Conservation (phyloP, 108 stramenopile genomes). For the Skeletonema grethae region DNA sequence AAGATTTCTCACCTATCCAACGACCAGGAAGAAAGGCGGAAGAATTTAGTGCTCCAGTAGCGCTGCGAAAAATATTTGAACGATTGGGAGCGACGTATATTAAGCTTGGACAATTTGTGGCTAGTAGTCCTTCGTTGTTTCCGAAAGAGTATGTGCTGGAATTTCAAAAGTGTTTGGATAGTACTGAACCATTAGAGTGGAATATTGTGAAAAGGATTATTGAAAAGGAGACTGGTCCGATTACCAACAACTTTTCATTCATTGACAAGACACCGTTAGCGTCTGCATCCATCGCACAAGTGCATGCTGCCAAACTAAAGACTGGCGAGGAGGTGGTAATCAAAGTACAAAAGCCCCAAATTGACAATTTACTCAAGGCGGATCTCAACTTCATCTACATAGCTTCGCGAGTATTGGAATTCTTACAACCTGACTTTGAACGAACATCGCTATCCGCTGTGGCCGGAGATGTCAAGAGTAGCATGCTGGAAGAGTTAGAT, state of each 20-base stretch:
- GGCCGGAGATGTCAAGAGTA: conserved; percentile 80
- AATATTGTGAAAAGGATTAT: conserved; percentile 79
- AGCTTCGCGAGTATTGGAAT: conserved; percentile 85
- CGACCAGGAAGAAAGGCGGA: conserved; percentile 36
- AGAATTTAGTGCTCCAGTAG: conserved; percentile 64
- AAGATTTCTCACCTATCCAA: conserved; percentile 71
- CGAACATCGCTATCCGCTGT: conserved; percentile 83
- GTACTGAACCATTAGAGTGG: conserved; percentile 86
- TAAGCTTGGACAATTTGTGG: conserved; percentile 96
- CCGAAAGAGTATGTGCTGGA: conserved; percentile 93
- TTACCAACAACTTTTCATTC: conserved; percentile 64
- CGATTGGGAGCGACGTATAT: conserved; percentile 95
- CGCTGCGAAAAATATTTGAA: conserved; percentile 86
- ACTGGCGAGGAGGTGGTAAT: conserved; percentile 94
- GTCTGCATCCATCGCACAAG: conserved; percentile 93
- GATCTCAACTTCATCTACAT: conserved; percentile 94
- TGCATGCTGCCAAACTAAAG: conserved; percentile 84
- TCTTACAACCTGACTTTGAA: conserved; percentile 90
- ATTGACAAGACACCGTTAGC: conserved; percentile 87
- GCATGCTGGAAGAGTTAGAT: conserved; percentile 95
- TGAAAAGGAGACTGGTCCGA: conserved; percentile 81
- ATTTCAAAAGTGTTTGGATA: conserved; percentile 93
- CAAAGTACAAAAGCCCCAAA: conserved; percentile 95
- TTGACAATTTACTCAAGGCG: conserved; percentile 87
- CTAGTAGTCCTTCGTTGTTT: conserved; percentile 92